Evolutionary conservation across 805 yeast genomes (phyloP).

Genomic region (Starmerella geochares): DNA sequence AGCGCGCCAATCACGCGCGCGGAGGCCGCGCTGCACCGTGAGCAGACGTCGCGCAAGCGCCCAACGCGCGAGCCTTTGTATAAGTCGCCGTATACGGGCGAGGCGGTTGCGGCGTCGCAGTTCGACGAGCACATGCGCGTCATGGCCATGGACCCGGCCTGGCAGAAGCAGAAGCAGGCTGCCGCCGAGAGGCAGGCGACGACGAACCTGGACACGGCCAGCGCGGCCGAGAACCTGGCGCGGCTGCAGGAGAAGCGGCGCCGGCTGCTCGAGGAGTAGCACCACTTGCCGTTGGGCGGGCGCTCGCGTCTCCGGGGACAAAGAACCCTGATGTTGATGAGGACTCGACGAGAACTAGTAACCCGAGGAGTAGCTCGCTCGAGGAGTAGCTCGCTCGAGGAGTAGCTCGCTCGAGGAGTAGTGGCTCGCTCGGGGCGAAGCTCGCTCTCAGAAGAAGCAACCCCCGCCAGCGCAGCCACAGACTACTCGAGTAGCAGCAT

Average conservation of each 20-base stretch:
- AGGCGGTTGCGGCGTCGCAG: conserved; percentile 55
- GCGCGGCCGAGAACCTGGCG: conserved; percentile 34
- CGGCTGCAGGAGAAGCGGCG: conserved; percentile 22
- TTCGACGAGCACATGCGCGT: conserved; percentile 59
- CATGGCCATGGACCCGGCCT: conserved; percentile 65
- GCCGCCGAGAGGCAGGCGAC: conserved; percentile 30
- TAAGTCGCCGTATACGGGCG: conserved; percentile 71
- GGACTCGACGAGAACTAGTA: too few relatives aligned
- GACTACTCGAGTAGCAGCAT: background rate
- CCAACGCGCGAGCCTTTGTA: conserved; percentile 34
- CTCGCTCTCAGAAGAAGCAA: too few relatives aligned
- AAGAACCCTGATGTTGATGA: too few relatives aligned
- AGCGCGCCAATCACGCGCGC: conserved; percentile 23
- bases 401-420: too few relatives aligned
- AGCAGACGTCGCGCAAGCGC: background rate
- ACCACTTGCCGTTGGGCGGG: too few relatives aligned
- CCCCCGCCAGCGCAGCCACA: background rate
- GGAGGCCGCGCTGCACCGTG: conserved; percentile 9
- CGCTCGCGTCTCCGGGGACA: too few relatives aligned
- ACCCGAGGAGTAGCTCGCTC: too few relatives aligned
- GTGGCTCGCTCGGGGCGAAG: too few relatives aligned
- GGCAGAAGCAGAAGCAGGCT: conserved; percentile 49
- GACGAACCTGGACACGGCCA: conserved; percentile 31
- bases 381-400: too few relatives aligned
- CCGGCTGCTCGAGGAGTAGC: conserved; percentile 8